Base-by-base conservation (phyloP, 2,329 filamentous ascomycete species). In the Aspergillus versicolor region DNA sequence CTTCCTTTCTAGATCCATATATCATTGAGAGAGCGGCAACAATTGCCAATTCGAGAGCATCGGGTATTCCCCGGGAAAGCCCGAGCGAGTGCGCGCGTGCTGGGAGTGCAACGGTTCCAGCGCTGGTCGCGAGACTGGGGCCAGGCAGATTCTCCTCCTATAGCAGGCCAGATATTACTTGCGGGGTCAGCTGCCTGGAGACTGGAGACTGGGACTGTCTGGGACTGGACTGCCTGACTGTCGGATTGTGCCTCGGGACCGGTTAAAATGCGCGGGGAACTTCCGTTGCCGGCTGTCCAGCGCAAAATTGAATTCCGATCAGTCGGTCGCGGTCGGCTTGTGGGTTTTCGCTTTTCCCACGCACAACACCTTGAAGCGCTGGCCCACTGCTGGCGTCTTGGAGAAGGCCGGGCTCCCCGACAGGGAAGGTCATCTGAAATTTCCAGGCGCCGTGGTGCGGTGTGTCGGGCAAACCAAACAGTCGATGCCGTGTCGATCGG, bases 181-280 rank as follows among this genome's bases (percentile, higher is more conserved):
- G 34, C 34, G 34, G 34, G 34, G 34, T 37, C 34, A 37, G 34
- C 34, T 30, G 27, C 27, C 27, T 37, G 34, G 34, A 37, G 34
- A 37, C 27, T 30, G 27, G 27, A 30, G 27, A 30, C 27, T 30
- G 27, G 27, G 27, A 30, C 27, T 30, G 27, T 30, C 27, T 30
- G 27, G 27, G 27, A 30, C 27, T 30, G 27, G 27, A 30, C 27
- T 30, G 8, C 27, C 27, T 30, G 27, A 4, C 27, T 30, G 34
- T 37, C 13, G 34, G 34, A 37, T 37, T 37, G 51, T 46, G 51
- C 51, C 51, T 53, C 51, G 51, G 51, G 41, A 58, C 63, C 63
- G 63, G 61, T 61, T 65, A 63, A 65, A 65, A 65, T 63, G 61
- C 47, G 54, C 58, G 59, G 58, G 61, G 60, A 57, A 61, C 56